These are phyloP conservation scores for Colletotrichum viniferum DNA, from an alignment of 2,329 filamentous ascomycete species.

Conservation along the genomic window DNA sequence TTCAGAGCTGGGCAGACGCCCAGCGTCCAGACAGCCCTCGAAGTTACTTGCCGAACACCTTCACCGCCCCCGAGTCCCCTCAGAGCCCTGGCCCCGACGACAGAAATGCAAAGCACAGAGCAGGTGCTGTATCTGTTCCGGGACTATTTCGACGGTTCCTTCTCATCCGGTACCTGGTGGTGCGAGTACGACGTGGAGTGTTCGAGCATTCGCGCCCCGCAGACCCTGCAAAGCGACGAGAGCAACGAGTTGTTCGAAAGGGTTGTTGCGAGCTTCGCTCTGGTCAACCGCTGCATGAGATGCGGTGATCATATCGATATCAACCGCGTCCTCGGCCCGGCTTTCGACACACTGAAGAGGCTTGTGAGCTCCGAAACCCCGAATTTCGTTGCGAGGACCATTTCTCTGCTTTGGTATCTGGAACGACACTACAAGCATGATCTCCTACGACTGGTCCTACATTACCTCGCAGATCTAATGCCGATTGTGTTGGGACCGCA, in stretches of 20 bases:
- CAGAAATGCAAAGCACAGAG: conserved; percentile 29
- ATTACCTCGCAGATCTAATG: conserved; percentile 33
- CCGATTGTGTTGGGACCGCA: conserved; percentile 32
- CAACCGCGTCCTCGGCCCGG: conserved; percentile 33
- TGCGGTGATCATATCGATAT: conserved; percentile 35
- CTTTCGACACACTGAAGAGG: conserved; percentile 38
- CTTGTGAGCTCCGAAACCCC: conserved; percentile 37
- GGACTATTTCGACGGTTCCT: conserved; percentile 33
- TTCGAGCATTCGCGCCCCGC: conserved; percentile 19
- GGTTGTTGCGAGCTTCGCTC: conserved; percentile 35
- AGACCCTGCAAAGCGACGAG: conserved; percentile 25
- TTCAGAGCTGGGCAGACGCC: conserved; percentile 34
- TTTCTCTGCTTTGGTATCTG: conserved; percentile 39
- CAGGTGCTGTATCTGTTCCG: conserved; percentile 30
- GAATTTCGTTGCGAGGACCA: conserved; percentile 34
- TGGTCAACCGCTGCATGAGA: conserved; percentile 37
- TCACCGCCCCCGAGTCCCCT: conserved; percentile 27
- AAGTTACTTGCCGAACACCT: conserved; percentile 37
- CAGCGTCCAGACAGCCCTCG: conserved; percentile 32
- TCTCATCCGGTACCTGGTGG: conserved; percentile 30
- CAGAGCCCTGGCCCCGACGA: conserved; percentile 24
- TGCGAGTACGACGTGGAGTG: conserved; percentile 35
- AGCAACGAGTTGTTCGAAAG: conserved; percentile 39
- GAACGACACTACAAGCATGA: conserved; percentile 36
- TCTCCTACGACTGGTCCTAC: conserved; percentile 34